Base-by-base conservation (phyloP, 73 alveolate genomes). In the Paramecium primaurelia region DNA sequence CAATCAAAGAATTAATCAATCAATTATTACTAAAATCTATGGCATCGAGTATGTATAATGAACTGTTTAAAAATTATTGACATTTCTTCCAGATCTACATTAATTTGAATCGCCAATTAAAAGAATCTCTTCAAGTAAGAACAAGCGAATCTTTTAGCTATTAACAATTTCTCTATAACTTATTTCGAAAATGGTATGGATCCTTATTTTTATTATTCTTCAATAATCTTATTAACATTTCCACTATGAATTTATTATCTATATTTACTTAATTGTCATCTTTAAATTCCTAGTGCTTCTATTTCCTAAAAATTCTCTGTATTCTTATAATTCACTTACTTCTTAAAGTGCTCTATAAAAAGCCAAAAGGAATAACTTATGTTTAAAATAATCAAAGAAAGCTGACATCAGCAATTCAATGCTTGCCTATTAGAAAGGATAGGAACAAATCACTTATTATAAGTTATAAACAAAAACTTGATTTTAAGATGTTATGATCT, bases 121-220 rank as follows among this genome's bases (percentile, higher is more conserved):
- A 64, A 64, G 84, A 64, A 64, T 64, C 84, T 64, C 84, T 64
- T 64, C 26, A 64, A 64, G 49, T 64, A 64, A 64, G 84, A 64
- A n/a, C 84, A 64, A 64, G 84, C 84, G 84, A 64, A 64, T 64
- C 84, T 64, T 64, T 64, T 64, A 34, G 84, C 42, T 32, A 64
- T 28, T 64, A 64, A 34, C 84, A 64, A 64, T 28, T 64, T 32
- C 49, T 64, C 84, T 32, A 64, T 28, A 14, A 64, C 84, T 12
- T 64, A 28, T 34, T 64, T 64, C 7, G 84, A 28, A 64, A 64
- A 64, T 32, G 84, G 84, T 64, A 26, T 8, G 14, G 42, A 34
- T 8, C 84, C 84, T 9, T 64, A 64, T 64, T 64, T 64, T 28
- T 64, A 64, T 64, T 64, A 34, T 64, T 64, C 20, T 64, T 64